Base-by-base conservation (phyloP, 2,329 filamentous ascomycete genomes). In the Talaromyces verruculosus region DNA sequence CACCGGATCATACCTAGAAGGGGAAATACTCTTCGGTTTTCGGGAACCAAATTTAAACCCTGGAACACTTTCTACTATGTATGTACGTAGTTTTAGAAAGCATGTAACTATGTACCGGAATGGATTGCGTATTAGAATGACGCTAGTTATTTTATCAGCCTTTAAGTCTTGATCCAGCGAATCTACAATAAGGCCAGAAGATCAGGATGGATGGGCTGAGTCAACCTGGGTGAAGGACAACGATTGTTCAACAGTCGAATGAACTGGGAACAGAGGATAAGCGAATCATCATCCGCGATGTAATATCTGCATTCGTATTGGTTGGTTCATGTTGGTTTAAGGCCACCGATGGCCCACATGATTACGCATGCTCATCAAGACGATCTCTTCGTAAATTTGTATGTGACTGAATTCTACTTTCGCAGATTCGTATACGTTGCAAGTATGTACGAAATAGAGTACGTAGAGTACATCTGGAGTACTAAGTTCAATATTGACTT, bases 1-100 rank as follows among this genome's bases (percentile, higher is more conserved):
- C 61, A 43, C 51, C 17, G 51, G 37, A 35, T 55, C 8, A 58
- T 64, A 28, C 62, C 62, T 30, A 58, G 41, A 64, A 64, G 35
- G 62, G 62, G 28, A 64, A 57, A 11, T 47, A 64, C 62, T 64
- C 62, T 19, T 58, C 19, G 49, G 62, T 28, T 11, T 33, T 60
- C 37, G 37, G 57, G 37, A 25, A 59, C 35, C 28, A 59, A 59
- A 59, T 19, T 37, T 19, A 35, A n/a, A 55, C 51, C 10, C 57
- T 25, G 15, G 22, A 35, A 41, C 33, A 58, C 55, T 35, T 11
- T 5, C 11, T 37, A n/a, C n/a, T n/a, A n/a, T n/a, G n/a, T n/a
- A 37, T 37, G 13, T 13, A 37, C 4, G 35, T 39, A 22, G 19
- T 3, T 39, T 15, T 22, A 22, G 22, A 28, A 28, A 49, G 25